Evolutionary conservation across 495 filamentous ascomycete genomes (phyloP).

Genomic region (Pseudomonodictys pantanalensis): DNA sequence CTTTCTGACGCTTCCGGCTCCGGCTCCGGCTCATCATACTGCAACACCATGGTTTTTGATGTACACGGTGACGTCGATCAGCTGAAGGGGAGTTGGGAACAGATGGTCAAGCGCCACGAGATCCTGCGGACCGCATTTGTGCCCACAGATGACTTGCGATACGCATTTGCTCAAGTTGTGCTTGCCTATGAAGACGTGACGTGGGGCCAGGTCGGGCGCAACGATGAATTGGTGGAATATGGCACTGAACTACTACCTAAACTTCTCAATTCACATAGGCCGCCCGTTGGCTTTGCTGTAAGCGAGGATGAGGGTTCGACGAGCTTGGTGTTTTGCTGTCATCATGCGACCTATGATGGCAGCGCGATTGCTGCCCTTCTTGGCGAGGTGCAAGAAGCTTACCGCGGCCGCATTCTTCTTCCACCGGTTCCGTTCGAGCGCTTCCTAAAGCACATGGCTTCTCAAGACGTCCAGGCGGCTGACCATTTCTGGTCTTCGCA

Average conservation of each 20-base stretch:
- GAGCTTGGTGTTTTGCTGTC: slow-evolving; percentile 39
- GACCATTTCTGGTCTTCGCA: slow-evolving; percentile 62
- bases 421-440: slow-evolving; percentile 47
- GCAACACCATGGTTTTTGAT: slow-evolving; percentile 54
- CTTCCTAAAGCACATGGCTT: slow-evolving; percentile 51
- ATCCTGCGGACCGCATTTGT: slow-evolving; percentile 65
- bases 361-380: slow-evolving; percentile 63
- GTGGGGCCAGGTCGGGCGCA: slow-evolving; percentile 33
- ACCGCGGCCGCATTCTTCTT: slow-evolving; percentile 47
- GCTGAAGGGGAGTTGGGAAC: slow-evolving; percentile 49
- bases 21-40: slow-evolving; percentile 45
- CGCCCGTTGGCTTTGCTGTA: slow-evolving; percentile 19
- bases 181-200: slow-evolving; percentile 38
- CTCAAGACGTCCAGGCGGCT: slow-evolving; percentile 38
- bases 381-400: slow-evolving; percentile 58
- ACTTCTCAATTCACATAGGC: slow-evolving; percentile 10
- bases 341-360: slow-evolving; percentile 82
- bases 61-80: slow-evolving; percentile 45
- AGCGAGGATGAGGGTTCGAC: background rate
- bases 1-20: slow-evolving; percentile 52
- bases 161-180: slow-evolving; percentile 60
- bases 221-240: slow-evolving; percentile 9
- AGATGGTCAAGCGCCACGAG: slow-evolving; percentile 54
- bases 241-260: background rate
- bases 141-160: slow-evolving; percentile 48